Conservation (phyloP, 73 alveolate species). For the Blepharisma stoltei region DNA sequence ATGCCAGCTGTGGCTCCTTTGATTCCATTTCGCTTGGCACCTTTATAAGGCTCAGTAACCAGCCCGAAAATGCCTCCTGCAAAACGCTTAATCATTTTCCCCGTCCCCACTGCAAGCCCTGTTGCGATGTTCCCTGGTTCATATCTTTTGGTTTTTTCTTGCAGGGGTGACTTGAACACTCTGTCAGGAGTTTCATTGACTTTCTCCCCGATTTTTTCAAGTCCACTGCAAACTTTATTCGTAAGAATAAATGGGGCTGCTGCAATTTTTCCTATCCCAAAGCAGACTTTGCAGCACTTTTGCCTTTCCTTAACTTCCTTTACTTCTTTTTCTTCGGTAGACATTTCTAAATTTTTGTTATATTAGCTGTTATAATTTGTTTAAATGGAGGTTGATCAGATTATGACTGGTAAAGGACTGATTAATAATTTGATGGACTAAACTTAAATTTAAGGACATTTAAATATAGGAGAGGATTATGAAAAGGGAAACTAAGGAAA, state of each 20-base stretch:
- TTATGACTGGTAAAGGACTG: too few species aligned
- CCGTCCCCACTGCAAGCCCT: constrained; percentile 48
- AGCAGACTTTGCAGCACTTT: background rate
- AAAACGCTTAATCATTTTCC: constrained; percentile 56
- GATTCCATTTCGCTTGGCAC: constrained; percentile 71
- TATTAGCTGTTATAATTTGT: too few species aligned
- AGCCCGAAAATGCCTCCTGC: constrained; percentile 75
- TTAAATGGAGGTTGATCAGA: too few species aligned
- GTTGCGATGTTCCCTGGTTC: constrained; percentile 12
- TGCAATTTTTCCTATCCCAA: background rate
- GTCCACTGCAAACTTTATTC: background rate
- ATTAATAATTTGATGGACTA: too few species aligned
- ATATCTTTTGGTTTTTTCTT: background rate
- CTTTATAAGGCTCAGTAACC: constrained; percentile 78
- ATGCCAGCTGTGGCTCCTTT: constrained; percentile 79
- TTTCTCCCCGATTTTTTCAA: background rate
- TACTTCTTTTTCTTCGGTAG: too few species aligned
- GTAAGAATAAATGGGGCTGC: background rate
- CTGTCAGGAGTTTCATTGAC: constrained; percentile 1
- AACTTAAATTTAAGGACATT: too few species aligned
- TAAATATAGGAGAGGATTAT: too few species aligned
- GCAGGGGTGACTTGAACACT: background rate
- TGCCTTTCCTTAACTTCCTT: too few species aligned
- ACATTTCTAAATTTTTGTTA: too few species aligned
- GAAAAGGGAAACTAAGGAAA: too few species aligned